Evolutionary conservation across 179 eudicot species (phyloP).

Genomic region (Sideroxylon spinosum): DNA sequence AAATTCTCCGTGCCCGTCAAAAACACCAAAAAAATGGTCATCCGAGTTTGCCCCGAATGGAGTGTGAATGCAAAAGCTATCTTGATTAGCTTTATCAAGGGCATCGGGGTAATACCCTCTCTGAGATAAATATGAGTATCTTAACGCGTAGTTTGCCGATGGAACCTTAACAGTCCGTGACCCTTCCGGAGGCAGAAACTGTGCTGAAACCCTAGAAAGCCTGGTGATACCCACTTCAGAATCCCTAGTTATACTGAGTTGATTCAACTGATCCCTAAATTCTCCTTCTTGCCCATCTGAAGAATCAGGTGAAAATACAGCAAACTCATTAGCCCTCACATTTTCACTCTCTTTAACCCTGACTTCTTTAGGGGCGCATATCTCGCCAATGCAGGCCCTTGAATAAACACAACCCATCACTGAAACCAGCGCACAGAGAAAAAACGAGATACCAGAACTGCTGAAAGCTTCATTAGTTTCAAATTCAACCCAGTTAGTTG

Average conservation of each 20-base stretch:
- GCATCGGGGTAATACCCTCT: slow-evolving; percentile 99
- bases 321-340: slow-evolving; percentile 45
- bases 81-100: slow-evolving; percentile 98
- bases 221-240: slow-evolving; percentile 79
- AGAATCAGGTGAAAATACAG: slow-evolving; percentile 60
- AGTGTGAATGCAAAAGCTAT: slow-evolving; percentile 94
- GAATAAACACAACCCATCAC: slow-evolving; percentile 98
- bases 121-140: slow-evolving; percentile 78
- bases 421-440: slow-evolving; percentile 28
- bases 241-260: slow-evolving; percentile 51
- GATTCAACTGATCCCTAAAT: slow-evolving; percentile 45
- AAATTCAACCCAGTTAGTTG: slow-evolving; percentile 7
- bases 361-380: slow-evolving; percentile 62
- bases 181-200: slow-evolving; percentile 88
- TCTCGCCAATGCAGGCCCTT: slow-evolving; percentile 78
- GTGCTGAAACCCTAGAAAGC: slow-evolving; percentile 79
- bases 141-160: slow-evolving; percentile 59
- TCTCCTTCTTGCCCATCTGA: slow-evolving; percentile 53
- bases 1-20: slow-evolving; percentile 95
- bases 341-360: slow-evolving; percentile 42
- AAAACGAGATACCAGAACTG: slow-evolving; percentile 37
- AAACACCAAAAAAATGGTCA: slow-evolving; percentile 90
- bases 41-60: slow-evolving; percentile 81
- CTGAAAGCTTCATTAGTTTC: slow-evolving; percentile 36
- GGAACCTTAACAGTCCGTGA: slow-evolving; percentile 68